These are phyloP conservation scores for Kwoniella bestiolae DNA, from an alignment of 768 basidiomycete species.

Conservation along the genomic window DNA sequence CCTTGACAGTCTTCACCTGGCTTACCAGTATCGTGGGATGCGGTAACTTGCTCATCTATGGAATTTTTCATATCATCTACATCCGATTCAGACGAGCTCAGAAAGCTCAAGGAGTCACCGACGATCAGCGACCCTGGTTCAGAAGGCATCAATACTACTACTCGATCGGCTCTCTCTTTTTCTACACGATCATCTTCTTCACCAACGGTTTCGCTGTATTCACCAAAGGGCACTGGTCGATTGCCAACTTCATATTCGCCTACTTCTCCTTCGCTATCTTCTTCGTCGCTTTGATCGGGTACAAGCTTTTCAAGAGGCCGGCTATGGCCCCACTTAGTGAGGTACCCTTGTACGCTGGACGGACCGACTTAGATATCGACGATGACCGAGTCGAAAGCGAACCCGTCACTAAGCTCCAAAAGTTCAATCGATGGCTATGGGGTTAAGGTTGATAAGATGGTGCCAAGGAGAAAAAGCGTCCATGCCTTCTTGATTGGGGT, in stretches of 20 bases:
- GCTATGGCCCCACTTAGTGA: too few relatives aligned
- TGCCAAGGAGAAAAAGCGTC: too few relatives aligned
- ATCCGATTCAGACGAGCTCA: not conserved
- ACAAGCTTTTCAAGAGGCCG: too few relatives aligned
- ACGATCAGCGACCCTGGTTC: not conserved
- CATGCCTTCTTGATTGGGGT: too few relatives aligned
- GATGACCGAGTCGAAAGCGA: too few relatives aligned
- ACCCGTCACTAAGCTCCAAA: too few relatives aligned
- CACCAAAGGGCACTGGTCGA: not conserved
- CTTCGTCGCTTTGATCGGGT: not conserved
- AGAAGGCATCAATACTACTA: not conserved
- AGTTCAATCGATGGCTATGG: too few relatives aligned
- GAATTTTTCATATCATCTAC: not conserved
- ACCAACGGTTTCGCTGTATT: conserved; percentile 13
- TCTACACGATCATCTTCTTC: not conserved
- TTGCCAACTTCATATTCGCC: conserved; percentile 5
- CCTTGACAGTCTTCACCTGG: not conserved
- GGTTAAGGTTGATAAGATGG: too few relatives aligned
- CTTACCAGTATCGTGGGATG: too few relatives aligned
- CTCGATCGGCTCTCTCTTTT: not conserved
- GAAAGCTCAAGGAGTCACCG: not conserved
- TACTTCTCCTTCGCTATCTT: too few relatives aligned
- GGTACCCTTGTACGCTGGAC: too few relatives aligned
- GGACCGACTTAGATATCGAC: too few relatives aligned
- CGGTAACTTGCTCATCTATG: not conserved